Base-by-base conservation (phyloP, 2,329 filamentous ascomycete genomes). In the Chaetomium strumarium region DNA sequence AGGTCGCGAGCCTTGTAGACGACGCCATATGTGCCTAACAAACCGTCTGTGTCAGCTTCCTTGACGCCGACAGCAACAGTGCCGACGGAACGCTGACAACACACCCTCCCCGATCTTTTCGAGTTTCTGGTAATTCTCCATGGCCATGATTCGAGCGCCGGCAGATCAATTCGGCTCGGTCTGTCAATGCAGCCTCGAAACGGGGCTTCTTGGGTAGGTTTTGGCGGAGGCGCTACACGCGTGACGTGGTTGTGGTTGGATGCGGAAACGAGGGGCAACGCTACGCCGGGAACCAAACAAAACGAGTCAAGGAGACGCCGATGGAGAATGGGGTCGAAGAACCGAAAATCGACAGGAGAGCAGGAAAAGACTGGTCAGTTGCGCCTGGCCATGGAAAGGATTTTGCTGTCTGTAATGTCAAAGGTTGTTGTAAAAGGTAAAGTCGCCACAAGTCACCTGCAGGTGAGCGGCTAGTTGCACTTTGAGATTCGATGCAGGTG, bases 61-160 rank as follows among this genome's bases (percentile, higher is more conserved):
- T 12, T 3, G 37, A 34, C 8, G 33, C 36, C 5, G 17, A 40
- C 17, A 41, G 36, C 14, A 33, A 5, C 16, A 41, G n/a, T 3
- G 16, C 33, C 16, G 49, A 31, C n/a, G 19, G 49, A 24, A 37
- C 38, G 38, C 16, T 14, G 19, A 24, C 16, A 14, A 69, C 77
- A 64, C 73, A 90, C 88, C 89, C 79, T 93, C 89, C 70, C 89
- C 89, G 65, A 93, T 89, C 76, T 93, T 95, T 74, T 95, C 89
- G 63, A 95, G 82, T 74, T 92, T 92, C 74, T 93, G 86, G 71
- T 93, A 93, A 73, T 93, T 92, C 70, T 93, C 88, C 88, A 93
- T 93, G 60, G 50, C 52, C 51, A 45, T 53, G 51, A 51, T 45
- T 49, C 16, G n/a, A 33, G 24, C 37, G 36, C 40, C 12, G 8